Evolutionary conservation across 1,284 basidiomycete genomes (phyloP), one percentile per base, ranked within the genome.

Genomic region (Ceratobasidium papillatum): DNA sequence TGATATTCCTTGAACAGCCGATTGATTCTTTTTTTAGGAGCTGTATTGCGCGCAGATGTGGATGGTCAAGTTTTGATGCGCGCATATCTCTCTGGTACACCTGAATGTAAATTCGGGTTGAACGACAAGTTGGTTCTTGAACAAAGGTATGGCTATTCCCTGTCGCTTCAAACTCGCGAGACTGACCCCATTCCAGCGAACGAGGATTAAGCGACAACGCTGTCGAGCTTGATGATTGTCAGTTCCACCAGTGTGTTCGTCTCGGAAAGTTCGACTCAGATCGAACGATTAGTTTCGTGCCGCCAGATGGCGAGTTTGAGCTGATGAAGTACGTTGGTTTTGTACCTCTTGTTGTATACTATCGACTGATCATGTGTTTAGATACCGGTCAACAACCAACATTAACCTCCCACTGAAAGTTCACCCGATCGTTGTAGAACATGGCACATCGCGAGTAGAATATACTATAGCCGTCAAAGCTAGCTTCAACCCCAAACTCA

Each of bases 61-160:
- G 96, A 99, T 80, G 98, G 97, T 0, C 95, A 98, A 79, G 98
- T 99, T 77, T 87, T 97, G 79, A 99, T 99, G 97, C 90, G 98
- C 12, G 98, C 98, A 9, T 99, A 99, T 82, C 86, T 99, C 27
- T 91, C 94, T 30, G 98, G 98, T 19, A 95, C 95, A 66, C 95
- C 97, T 0, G 96, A 98, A 80, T 99, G 96, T 87, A 97, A 98
- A 82, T 99, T 99, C 78, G 98, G 98, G 1, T 85, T 99, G 77
- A 99, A 99, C 80, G 96, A 99, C 85, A 99, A 99, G 83, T 88
- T 99, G 36, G 95, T 99, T 25, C 92, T 99, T 74, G 96, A 98
- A 84, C 95, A 95, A 85, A 89, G 80, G 81, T 82, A 32, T 66
- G 81, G 78, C 36, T 4, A n/a, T 41, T 22, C n/a, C 11, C 30